Evolutionary conservation across 345 rosid species (phyloP).

Genomic region (Eucalyptus rudis): DNA sequence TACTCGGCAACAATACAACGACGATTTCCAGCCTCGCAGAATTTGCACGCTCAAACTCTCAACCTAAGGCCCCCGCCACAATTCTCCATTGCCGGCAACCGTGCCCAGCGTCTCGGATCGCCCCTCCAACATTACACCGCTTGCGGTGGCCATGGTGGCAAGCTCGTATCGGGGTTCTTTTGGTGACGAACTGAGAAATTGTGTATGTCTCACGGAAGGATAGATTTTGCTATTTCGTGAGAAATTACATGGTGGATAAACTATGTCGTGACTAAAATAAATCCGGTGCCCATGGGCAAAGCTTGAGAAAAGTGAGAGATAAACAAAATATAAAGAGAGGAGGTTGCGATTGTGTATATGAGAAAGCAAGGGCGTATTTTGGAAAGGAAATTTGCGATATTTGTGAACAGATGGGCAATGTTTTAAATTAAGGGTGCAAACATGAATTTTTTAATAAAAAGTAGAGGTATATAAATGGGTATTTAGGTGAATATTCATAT

Average conservation of each 20-base stretch:
- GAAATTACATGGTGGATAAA: background rate
- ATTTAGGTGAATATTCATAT: too few species aligned
- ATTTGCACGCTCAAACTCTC: too few species aligned
- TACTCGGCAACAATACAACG: background rate
- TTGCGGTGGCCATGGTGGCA: background rate
- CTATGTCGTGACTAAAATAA: background rate
- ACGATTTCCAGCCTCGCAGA: background rate
- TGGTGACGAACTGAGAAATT: background rate
- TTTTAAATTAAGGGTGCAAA: too few species aligned
- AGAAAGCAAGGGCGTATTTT: too few species aligned
- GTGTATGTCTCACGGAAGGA: background rate
- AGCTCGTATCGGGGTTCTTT: background rate
- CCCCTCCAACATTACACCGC: background rate
- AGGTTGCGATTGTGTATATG: too few species aligned
- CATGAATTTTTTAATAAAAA: too few species aligned
- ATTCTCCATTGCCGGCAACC: background rate
- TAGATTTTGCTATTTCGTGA: background rate
- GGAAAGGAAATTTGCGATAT: too few species aligned
- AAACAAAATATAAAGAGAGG: too few species aligned
- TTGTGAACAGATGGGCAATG: too few species aligned
- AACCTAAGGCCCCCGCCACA: background rate
- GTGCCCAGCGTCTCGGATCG: background rate
- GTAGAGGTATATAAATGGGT: too few species aligned
- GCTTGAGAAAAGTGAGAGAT: background rate
- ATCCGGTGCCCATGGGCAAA: background rate